Evolutionary conservation across 2,329 filamentous ascomycete species (phyloP), one percentile per base, ranked within the genome.

Genomic region (Fusarium stilboides): DNA sequence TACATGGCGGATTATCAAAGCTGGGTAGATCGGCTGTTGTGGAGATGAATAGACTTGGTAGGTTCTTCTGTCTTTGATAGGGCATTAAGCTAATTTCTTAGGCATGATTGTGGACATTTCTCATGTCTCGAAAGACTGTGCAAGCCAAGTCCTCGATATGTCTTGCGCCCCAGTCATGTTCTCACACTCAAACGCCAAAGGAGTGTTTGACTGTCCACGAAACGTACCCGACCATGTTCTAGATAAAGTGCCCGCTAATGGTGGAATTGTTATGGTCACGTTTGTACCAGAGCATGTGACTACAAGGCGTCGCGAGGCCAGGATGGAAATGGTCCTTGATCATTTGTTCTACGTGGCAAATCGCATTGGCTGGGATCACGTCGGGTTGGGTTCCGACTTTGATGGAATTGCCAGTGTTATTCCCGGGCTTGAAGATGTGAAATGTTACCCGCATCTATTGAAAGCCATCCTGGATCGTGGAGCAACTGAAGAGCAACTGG

Each of bases 1-100:
- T 62, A 1, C 57, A 62, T 0, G 57, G 40, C 0, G 59, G 57
- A 0, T 3, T 62, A 1, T 62, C 59, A 0, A 40, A 46, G 2
- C 17, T 62, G 2, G 59, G 59, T 36, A 46, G 10, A 15, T 46
- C 57, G 8, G 57, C 57, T 12, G 46, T 62, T 2, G 22, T 14
- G 4, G 59, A 62, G 15, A 62, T 62, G 59, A 62, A 62, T 7
- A 40, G 59, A 4, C 40, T 62, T 0, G 58, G 58, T 61, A 39
- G 3, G 7, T 1, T 1, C 1, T 5, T 6, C n/a, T 12, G n/a
- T n/a, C n/a, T n/a, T n/a, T n/a, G n/a, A n/a, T n/a, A n/a, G n/a
- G n/a, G n/a, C n/a, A n/a, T n/a, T n/a, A n/a, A n/a, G n/a, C n/a
- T n/a, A n/a, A n/a, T n/a, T n/a, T n/a, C n/a, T n/a, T n/a, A 54